Percentiles rank a stretch among this genome's conserved stretches.
These are phyloP conservation scores for Protomyces inouyei DNA, from an alignment of 1,139 yeast species.

Conservation along the genomic window DNA sequence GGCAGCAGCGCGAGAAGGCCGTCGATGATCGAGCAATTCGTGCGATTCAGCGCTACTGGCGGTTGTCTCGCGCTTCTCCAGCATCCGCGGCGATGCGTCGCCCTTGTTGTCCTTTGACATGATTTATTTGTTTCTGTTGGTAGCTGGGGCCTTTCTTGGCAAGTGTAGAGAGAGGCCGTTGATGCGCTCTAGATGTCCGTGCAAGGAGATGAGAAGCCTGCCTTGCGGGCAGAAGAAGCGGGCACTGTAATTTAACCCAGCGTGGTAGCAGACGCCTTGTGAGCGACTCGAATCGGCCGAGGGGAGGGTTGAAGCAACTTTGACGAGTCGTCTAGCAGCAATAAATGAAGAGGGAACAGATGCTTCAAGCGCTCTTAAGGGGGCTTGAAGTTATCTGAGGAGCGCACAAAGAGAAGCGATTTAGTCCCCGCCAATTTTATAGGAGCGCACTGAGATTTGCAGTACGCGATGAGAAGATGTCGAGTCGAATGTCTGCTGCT, in stretches of 20 bases:
- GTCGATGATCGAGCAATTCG: neutral
- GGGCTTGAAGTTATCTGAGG: conserved; percentile 17
- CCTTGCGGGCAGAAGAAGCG: neutral
- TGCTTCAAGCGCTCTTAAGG: conserved; percentile 23
- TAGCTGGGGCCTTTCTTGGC: too few species aligned
- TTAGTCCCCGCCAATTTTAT: neutral
- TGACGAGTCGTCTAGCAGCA: too few species aligned
- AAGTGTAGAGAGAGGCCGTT: too few species aligned
- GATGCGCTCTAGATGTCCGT: too few species aligned
- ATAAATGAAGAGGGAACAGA: neutral
- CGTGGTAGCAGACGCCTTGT: conserved; percentile 23
- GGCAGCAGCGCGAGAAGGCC: neutral
- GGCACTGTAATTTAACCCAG: conserved; percentile 24
- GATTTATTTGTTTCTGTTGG: neutral
- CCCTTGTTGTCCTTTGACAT: neutral
- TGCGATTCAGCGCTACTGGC: neutral
- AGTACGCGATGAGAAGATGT: neutral
- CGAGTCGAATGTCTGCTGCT: neutral
- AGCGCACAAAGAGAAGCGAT: conserved; percentile 2
- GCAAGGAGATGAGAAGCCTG: neutral
- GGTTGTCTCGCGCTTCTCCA: neutral
- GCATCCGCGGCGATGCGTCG: neutral
- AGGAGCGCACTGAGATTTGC: neutral
- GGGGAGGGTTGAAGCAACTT: too few species aligned
- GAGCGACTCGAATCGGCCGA: conserved; percentile 11